Base-by-base conservation (phyloP, 805 yeast genomes). In the Sugiyamaella qingdaonensis region DNA sequence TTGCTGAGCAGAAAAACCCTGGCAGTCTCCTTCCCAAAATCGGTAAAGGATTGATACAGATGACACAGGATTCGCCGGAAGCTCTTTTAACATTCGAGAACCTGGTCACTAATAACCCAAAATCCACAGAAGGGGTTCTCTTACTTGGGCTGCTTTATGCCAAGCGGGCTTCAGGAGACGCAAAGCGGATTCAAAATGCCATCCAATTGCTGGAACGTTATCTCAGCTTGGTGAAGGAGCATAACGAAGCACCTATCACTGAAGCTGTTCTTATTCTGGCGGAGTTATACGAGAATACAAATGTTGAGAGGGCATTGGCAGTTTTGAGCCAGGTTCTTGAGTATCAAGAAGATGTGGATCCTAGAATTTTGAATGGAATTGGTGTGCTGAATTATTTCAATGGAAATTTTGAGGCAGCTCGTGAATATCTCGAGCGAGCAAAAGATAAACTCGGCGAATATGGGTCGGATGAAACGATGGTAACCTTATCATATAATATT, bases 21-120 rank as follows among this genome's bases (percentile, higher is more conserved):
- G 44, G 21, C 4, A 44, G 44, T 10, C 63, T 84, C 2, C 75
- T 86, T 18, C 84, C 97, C 0, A 82, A 82, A 59, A 73, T 91
- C 52, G 98, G 97, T 31, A 77, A 86, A 54, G 96, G 95, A 1
- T 95, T 89, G 67, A 79, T 96, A 1, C 90, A 89, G 64, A 78
- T 85, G 51, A 77, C 82, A 50, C 84, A 51, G 9, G 84, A 84
- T 46, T 80, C 86, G 39, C 65, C 79, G 10, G 97, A 91, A 65
- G 94, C 98, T 10, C 81, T 86, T 58, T 77, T 91, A 58, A 82
- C 96, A 0, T 86, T 88, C 63, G 98, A 92, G 65, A 79, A 80
- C 44, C 74, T 88, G 44, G 77, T 84, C 53, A 82, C 84, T 60
- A 72, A 78, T 14, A 78, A 83, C 61, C 84, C 88, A 19, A 85